A percentile compares a stretch with the other conserved stretches of the same genome.
Conservation (phyloP, 1,284 basidiomycete species). For the Rhodotorula mucilaginosa region DNA sequence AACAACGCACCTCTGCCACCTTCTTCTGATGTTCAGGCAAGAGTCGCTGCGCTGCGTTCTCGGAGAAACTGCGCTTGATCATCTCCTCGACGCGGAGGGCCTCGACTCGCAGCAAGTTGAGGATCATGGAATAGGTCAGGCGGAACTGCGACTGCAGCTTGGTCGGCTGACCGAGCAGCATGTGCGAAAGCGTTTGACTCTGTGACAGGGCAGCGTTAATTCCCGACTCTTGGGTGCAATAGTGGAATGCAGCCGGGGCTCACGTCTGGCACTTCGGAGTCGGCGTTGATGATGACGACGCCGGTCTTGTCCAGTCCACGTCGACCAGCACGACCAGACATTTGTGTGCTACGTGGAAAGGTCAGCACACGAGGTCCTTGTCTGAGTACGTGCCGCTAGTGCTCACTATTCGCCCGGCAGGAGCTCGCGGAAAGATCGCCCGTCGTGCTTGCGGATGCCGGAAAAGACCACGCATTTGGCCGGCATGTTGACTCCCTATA, state of each 20-base stretch:
- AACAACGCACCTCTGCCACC: conserved; percentile 65
- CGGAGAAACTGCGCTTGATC: conserved; percentile 99
- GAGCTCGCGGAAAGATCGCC: conserved; percentile 78
- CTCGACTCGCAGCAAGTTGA: conserved; percentile 94
- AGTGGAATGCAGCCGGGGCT: conserved; percentile 35
- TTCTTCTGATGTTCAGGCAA: conserved; percentile 90
- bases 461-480: conserved; percentile 97
- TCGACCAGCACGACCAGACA: conserved; percentile 96
- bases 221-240: too few relatives aligned
- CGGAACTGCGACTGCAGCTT: conserved; percentile 97
- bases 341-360: conserved; percentile 66
- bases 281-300: conserved; percentile 83
- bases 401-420: conserved; percentile 50
- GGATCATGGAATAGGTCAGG: conserved; percentile 98
- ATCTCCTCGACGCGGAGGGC: conserved; percentile 97
- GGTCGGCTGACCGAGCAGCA: conserved; percentile 90
- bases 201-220: conserved; percentile 46
- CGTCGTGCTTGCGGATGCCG: conserved; percentile 92
- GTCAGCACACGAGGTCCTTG: neutral
- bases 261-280: conserved; percentile 83
- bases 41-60: conserved; percentile 89
- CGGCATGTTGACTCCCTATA: conserved; percentile 97
- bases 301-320: conserved; percentile 93
- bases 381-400: too few relatives aligned
- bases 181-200: conserved; percentile 70